Evolutionary conservation across 2,329 filamentous ascomycete genomes (phyloP), one percentile per base, ranked within the genome.

Genomic region (Bipolaris oryzae): DNA sequence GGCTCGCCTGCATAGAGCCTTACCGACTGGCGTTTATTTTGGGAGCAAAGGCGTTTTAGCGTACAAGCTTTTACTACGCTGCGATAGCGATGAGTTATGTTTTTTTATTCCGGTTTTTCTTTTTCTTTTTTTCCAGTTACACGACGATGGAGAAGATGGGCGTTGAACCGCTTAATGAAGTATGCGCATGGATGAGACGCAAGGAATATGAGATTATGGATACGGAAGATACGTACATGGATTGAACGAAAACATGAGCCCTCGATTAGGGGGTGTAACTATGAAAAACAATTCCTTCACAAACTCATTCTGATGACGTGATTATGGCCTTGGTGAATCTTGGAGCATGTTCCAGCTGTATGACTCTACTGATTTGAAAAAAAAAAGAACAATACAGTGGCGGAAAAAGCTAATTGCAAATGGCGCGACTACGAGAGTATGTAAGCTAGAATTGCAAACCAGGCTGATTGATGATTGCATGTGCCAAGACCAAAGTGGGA

Each of bases 401-500:
- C 39, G 15, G 23, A 18, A 42, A 44, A 44, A 9, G n/a, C 15
- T 16, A 7, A 44, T 28, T 13, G 23, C 23, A 11, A 44, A 31
- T 49, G 42, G 15, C 11, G 39, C 13, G 31, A n/a, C 11, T 37
- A 23, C 28, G 45, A 35, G 42, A n/a, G 31, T 23, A 28, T 31
- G 18, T 23, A 28, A 43, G 18, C 23, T 54, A 31, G 55, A 44
- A 45, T n/a, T n/a, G 25, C 31, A 34, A 45, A 45, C 15, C 34
- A 28, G 34, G 44, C 25, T 21, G 47, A 38, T 25, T 45, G 38
- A 35, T 39, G 51, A 62, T 48, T 50, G 50, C 56, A 54, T 46
- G 51, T 38, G 62, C 62, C 62, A 61, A 61, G 60, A 45, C 13
- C 34, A 20, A 57, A 44, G 58, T 63, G 53, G 58, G 52, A 51